Percentiles rank a stretch among this genome's conserved stretches.
Conservation (phyloP, 1,139 yeast genomes). For the Kazachstania sp. region DNA sequence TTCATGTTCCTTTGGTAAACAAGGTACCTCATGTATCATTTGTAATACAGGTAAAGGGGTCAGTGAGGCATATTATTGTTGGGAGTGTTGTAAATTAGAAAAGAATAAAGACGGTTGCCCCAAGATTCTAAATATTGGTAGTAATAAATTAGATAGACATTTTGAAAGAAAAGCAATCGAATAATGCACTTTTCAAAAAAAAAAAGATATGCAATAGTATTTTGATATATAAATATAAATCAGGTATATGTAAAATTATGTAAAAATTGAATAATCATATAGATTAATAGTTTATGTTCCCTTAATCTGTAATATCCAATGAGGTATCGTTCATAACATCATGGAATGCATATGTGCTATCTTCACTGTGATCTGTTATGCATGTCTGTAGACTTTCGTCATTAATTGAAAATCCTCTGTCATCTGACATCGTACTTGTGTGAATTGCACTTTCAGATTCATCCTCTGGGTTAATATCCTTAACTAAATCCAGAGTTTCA, state of each 20-base stretch:
- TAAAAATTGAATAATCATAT: too few species aligned
- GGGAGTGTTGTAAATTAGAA: conserved; percentile 74
- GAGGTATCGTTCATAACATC: not conserved
- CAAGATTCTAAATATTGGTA: conserved; percentile 68
- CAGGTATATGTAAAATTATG: not conserved
- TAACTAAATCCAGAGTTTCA: not conserved
- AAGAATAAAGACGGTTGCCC: conserved; percentile 94
- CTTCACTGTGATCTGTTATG: conserved; percentile 5
- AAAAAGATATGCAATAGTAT: not conserved
- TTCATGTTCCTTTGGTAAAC: conserved; percentile 72
- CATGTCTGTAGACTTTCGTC: conserved; percentile 12
- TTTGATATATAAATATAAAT: not conserved
- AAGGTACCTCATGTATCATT: conserved; percentile 57
- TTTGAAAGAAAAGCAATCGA: conserved; percentile 40
- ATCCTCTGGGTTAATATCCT: not conserved
- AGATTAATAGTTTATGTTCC: too few species aligned
- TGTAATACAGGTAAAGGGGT: conserved; percentile 48
- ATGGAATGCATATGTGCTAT: not conserved
- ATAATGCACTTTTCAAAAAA: not conserved
- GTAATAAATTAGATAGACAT: conserved; percentile 59
- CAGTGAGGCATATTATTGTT: conserved; percentile 72
- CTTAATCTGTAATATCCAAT: not conserved
- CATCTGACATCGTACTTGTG: not conserved
- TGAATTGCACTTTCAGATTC: not conserved
- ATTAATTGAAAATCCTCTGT: conserved; percentile 16